Percentiles rank a stretch among this genome's conserved stretches.
These are phyloP conservation scores for Rhizophagus clarus DNA, from an alignment of 192 early-diverging fungal genomes.

Conservation along the genomic window DNA sequence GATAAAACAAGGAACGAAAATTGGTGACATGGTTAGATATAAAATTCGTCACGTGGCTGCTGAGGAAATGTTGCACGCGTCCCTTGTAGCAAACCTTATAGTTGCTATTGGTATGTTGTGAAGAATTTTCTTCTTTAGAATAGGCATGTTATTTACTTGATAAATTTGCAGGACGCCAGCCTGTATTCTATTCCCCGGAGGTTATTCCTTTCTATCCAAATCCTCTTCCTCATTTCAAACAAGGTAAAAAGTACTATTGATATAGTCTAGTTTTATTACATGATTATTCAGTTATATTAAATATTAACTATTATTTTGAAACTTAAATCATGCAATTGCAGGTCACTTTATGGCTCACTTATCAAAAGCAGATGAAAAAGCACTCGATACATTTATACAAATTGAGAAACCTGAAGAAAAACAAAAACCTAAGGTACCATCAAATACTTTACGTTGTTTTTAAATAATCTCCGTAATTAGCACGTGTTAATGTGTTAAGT, in stretches of 20 bases:
- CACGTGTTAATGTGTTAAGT: too few species aligned
- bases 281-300: neutral
- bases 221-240: conserved; percentile 12
- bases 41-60: conserved; percentile 8
- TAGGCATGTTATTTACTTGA: too few species aligned
- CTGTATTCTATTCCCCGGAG: conserved; percentile 27
- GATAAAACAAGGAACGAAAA: neutral
- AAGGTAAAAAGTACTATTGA: conserved; percentile 18
- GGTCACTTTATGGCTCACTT: neutral
- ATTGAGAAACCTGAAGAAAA: conserved; percentile 16
- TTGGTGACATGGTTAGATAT: conserved; percentile 4
- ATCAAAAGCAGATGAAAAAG: conserved; percentile 21
- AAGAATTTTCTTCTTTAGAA: neutral
- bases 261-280: neutral
- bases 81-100: conserved; percentile 28
- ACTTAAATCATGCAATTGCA: neutral
- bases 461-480: too few species aligned
- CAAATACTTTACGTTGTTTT: too few species aligned
- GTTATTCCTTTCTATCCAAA: conserved; percentile 24
- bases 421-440: too few species aligned
- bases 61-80: conserved; percentile 20
- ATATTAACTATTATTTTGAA: neutral
- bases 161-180: conserved; percentile 13
- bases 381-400: conserved; percentile 9
- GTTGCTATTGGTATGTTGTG: conserved; percentile 18